Conservation (phyloP, 208 protist species). For the Phytomonas francai region DNA sequence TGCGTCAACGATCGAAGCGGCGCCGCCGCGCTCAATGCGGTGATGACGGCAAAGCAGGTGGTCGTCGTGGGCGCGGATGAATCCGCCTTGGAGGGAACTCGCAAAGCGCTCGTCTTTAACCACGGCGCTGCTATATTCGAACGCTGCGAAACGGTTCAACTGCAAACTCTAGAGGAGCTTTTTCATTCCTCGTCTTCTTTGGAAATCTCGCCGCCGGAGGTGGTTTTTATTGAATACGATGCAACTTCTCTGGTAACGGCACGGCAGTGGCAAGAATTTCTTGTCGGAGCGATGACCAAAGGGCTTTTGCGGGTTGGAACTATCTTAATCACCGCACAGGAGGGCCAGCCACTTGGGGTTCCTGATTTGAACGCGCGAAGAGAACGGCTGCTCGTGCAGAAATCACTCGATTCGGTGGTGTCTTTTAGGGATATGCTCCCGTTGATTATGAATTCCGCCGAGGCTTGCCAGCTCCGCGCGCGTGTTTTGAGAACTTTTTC, state of each 20-base stretch:
- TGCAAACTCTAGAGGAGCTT: conserved; percentile 33
- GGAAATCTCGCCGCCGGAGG: conserved; percentile 29
- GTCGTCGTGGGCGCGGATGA: conserved; percentile 42
- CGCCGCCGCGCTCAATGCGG: conserved; percentile 54
- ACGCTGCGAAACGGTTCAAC: conserved; percentile 41
- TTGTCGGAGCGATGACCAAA: conserved; percentile 28
- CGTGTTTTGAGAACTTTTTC: conserved; percentile 60
- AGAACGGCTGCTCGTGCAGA: too few relatives aligned
- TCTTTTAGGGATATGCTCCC: too few relatives aligned
- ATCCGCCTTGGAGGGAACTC: conserved; percentile 35
- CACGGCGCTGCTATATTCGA: conserved; percentile 53
- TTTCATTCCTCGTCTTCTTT: not conserved
- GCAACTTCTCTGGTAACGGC: conserved; percentile 28
- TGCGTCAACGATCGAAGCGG: conserved; percentile 74
- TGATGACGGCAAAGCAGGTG: conserved; percentile 74
- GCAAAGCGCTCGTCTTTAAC: conserved; percentile 67
- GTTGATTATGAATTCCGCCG: too few relatives aligned
- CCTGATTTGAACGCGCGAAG: conserved; percentile 31
- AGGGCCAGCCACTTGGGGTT: conserved; percentile 57
- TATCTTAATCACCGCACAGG: conserved; percentile 60
- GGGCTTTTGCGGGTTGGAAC: conserved; percentile 52
- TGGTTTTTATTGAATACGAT: conserved; percentile 73
- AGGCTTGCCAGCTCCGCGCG: conserved; percentile 31
- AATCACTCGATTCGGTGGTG: too few relatives aligned
- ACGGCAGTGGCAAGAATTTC: conserved; percentile 44